Evolutionary conservation across 2,329 filamentous ascomycete genomes (phyloP).

Genomic region (Cytospora mali): DNA sequence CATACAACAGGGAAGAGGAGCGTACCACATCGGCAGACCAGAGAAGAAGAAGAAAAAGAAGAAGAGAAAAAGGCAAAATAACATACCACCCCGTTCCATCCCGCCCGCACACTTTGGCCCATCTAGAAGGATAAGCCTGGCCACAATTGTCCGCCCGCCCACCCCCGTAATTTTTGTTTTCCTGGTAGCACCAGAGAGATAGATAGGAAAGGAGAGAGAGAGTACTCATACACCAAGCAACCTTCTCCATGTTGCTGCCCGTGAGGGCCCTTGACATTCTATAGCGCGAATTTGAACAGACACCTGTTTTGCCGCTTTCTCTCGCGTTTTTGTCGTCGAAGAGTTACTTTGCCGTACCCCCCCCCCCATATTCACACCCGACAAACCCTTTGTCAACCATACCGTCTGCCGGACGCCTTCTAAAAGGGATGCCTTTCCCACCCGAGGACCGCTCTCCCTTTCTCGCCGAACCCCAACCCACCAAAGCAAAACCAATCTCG

Average conservation of each 20-base stretch:
- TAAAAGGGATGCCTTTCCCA: slow-evolving; percentile 17
- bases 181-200: slow-evolving; percentile 18
- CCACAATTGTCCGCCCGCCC: slow-evolving; percentile 13
- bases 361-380: slow-evolving; percentile 11
- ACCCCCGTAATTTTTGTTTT: slow-evolving; percentile 19
- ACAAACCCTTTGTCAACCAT: slow-evolving; percentile 20
- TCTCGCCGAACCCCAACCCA: slow-evolving; percentile 12
- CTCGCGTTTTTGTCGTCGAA: slow-evolving; percentile 23
- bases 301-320: slow-evolving; percentile 23
- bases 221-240: slow-evolving; percentile 26
- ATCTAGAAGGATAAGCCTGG: slow-evolving; percentile 17
- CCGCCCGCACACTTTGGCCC: slow-evolving; percentile 12
- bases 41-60: neutral
- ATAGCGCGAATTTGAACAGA: slow-evolving; percentile 24
- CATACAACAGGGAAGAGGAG: neutral
- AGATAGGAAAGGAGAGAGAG: slow-evolving; percentile 16
- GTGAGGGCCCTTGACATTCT: slow-evolving; percentile 28
- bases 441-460: slow-evolving; percentile 16
- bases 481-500: slow-evolving; percentile 13
- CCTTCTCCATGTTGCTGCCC: slow-evolving; percentile 22
- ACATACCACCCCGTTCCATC: neutral
- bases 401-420: slow-evolving; percentile 26
- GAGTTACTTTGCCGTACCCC: slow-evolving; percentile 22
- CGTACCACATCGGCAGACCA: neutral
- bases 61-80: neutral